phyloP scores from a whole-genome alignment of 345 rosid genomes.

The Ceriops tagal region DNA sequence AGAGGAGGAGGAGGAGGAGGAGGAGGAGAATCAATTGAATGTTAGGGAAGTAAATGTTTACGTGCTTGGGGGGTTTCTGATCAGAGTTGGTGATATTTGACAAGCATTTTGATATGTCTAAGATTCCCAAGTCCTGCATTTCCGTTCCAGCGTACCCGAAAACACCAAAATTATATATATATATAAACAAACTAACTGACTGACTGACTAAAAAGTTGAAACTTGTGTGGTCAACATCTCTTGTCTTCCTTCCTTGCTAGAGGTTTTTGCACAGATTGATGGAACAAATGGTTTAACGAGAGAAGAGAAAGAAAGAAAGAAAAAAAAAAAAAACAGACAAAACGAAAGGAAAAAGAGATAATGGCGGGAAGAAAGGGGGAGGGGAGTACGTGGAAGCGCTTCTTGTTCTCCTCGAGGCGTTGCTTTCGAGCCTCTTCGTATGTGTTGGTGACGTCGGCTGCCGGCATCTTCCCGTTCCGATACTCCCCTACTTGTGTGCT shows the following conservation, averaged over 20 bases:
- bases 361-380: no score
- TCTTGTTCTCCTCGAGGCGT: constrained; percentile 44
- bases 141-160: no score
- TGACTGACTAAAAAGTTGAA: no score
- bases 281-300: not conserved
- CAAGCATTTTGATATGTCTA: constrained; percentile 22
- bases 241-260: no score
- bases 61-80: constrained; percentile 27
- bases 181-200: not conserved
- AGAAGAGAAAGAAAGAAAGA: not conserved
- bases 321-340: not conserved
- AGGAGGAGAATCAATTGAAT: not conserved
- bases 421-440: constrained; percentile 48
- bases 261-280: not conserved
- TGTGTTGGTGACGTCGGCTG: constrained; percentile 1
- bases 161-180: not conserved
- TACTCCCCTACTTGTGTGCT: no score
- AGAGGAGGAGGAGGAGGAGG: no score
- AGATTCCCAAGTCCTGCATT: constrained; percentile 39
- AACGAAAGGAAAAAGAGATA: no score
- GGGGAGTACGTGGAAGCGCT: constrained; percentile 38
- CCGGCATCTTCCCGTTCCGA: not conserved
- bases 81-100: constrained; percentile 16
- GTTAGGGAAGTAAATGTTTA: not conserved
- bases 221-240: no score